These are phyloP conservation scores for Colletotrichum chrysophilum DNA, from an alignment of 2,329 filamentous ascomycete species.

Conservation along the genomic window DNA sequence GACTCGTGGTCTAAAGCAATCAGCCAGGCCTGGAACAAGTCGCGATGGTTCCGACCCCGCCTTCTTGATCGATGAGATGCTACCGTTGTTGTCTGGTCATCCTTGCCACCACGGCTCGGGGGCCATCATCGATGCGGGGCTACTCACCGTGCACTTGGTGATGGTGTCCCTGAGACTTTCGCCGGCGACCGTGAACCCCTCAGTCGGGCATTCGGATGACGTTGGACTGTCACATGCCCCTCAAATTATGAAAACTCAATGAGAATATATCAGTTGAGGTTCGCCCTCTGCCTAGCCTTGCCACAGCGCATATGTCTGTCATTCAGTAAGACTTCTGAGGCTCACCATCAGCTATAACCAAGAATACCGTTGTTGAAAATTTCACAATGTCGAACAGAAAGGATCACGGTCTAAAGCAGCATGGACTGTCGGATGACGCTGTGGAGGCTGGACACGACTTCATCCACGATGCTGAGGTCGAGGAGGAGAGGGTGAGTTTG, in stretches of 20 bases:
- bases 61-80: not conserved
- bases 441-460: slow-evolving; percentile 35
- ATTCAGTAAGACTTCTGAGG: not conserved
- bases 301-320: fast-evolving
- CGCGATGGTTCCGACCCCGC: slow-evolving; percentile 1
- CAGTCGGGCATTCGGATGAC: not conserved
- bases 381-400: not conserved
- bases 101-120: not conserved
- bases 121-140: not conserved
- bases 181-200: not conserved
- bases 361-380: not conserved
- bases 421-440: slow-evolving; percentile 23
- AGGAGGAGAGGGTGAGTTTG: slow-evolving; percentile 33
- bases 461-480: slow-evolving; percentile 37
- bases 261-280: not conserved
- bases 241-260: not conserved
- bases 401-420: slow-evolving; percentile 7
- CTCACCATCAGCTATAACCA: not conserved
- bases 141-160: not conserved
- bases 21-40: not conserved
- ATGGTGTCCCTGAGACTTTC: slow-evolving; percentile 9
- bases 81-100: not conserved
- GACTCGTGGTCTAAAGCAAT: not conserved
- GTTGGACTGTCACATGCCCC: not conserved
- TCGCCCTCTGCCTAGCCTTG: not conserved